Percentiles rank a stretch among this genome's conserved stretches.
These are phyloP conservation scores for Echeveria elegans DNA, from an alignment of 164 flowering plant genomes.

Conservation along the genomic window DNA sequence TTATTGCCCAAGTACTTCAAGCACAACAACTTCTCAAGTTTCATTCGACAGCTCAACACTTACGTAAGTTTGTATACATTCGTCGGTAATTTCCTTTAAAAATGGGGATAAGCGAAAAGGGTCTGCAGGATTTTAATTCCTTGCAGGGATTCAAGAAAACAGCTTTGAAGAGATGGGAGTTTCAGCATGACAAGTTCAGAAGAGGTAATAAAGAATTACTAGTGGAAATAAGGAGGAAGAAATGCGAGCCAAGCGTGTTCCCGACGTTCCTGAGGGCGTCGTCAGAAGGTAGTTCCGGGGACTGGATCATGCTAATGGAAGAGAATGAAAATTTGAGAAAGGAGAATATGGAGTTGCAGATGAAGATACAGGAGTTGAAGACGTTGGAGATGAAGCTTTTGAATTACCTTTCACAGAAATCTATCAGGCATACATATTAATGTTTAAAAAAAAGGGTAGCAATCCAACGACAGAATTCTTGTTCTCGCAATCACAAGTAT, in stretches of 20 bases:
- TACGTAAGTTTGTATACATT: slow-evolving; percentile 38
- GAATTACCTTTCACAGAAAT: slow-evolving; percentile 17
- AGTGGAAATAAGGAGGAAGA: slow-evolving; percentile 38
- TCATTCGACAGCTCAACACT: slow-evolving; percentile 61
- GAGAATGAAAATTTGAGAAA: slow-evolving; percentile 39
- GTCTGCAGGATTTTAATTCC: neutral
- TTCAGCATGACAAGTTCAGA: slow-evolving; percentile 47
- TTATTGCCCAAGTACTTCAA: slow-evolving; percentile 55
- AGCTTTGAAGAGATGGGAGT: slow-evolving; percentile 46
- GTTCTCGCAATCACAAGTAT: too few species aligned
- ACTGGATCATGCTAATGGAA: slow-evolving; percentile 25
- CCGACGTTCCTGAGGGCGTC: slow-evolving; percentile 40
- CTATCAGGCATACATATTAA: neutral
- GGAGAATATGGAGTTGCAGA: slow-evolving; percentile 30
- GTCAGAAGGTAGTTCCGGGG: slow-evolving; percentile 1
- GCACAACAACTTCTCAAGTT: slow-evolving; percentile 66
- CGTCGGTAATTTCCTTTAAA: too few species aligned
- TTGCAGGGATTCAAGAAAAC: slow-evolving; percentile 54
- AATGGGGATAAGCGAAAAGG: neutral
- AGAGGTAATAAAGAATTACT: slow-evolving; percentile 35
- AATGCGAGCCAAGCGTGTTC: slow-evolving; percentile 38
- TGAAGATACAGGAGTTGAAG: slow-evolving; percentile 38
- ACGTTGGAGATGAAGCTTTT: slow-evolving; percentile 33
- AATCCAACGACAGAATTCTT: too few species aligned
- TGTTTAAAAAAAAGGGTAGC: too few species aligned